Conservation (phyloP, 192 early-diverging fungal genomes). For the Rhizoclosmatium sp. region DNA sequence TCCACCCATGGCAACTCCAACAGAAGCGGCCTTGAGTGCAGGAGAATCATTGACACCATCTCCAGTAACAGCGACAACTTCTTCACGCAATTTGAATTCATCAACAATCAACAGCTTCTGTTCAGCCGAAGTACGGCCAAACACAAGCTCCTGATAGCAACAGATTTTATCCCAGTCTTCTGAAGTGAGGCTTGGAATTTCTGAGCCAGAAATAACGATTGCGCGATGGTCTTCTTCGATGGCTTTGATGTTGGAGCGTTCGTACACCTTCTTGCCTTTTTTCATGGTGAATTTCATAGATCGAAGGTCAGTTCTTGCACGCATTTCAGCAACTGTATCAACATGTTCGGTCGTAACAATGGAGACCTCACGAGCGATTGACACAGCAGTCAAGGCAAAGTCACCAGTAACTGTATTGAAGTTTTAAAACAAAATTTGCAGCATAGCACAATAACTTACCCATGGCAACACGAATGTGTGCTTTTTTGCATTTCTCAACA, state of each 20-base stretch:
- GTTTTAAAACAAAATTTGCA: background rate
- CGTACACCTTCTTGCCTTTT: constrained; percentile 5
- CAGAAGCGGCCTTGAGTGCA: constrained; percentile 86
- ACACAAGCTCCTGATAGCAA: constrained; percentile 80
- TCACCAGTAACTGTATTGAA: constrained; percentile 72
- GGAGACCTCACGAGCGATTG: constrained; percentile 78
- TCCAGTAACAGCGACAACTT: constrained; percentile 88
- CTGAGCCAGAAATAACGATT: constrained; percentile 67
- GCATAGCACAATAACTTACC: background rate
- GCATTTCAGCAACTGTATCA: constrained; percentile 25
- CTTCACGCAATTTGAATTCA: constrained; percentile 71
- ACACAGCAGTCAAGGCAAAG: constrained; percentile 76
- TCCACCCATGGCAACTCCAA: constrained; percentile 87
- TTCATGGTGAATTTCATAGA: background rate
- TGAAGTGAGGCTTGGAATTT: constrained; percentile 65
- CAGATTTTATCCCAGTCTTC: constrained; percentile 74
- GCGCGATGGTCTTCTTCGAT: constrained; percentile 23
- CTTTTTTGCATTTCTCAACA: constrained; percentile 65
- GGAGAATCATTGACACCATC: constrained; percentile 94
- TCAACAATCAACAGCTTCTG: constrained; percentile 82
- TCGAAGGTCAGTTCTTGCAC: background rate
- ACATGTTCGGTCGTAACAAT: constrained; percentile 53
- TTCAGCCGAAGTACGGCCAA: constrained; percentile 89
- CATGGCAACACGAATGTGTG: constrained; percentile 83
- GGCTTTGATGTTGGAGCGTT: background rate